Conservation (phyloP, 2,329 filamentous ascomycete genomes). For the Colletotrichum nymphaeae region DNA sequence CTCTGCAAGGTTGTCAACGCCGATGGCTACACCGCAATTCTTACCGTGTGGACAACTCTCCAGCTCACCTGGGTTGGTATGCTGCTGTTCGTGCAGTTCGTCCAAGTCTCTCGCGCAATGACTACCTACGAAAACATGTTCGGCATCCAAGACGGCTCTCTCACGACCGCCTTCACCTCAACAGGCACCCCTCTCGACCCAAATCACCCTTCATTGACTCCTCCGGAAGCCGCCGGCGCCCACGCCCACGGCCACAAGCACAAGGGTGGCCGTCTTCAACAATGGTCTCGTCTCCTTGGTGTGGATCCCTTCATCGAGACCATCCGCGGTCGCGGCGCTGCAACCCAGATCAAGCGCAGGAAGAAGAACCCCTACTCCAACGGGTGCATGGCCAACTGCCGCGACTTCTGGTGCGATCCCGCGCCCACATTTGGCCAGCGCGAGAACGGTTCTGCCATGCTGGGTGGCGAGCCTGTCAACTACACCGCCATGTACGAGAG, state of each 20-base stretch:
- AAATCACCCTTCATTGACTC: conserved; percentile 72
- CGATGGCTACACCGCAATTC: conserved; percentile 85
- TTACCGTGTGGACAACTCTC: conserved; percentile 82
- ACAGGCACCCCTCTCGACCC: conserved; percentile 79
- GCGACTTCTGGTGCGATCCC: conserved; percentile 95
- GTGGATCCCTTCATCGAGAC: conserved; percentile 95
- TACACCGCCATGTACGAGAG: conserved; percentile 92
- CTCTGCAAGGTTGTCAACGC: conserved; percentile 83
- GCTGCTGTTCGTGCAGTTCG: conserved; percentile 92
- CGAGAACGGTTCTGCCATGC: conserved; percentile 78
- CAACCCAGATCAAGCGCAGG: conserved; percentile 64
- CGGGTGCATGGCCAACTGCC: conserved; percentile 89
- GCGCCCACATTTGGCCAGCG: conserved; percentile 82
- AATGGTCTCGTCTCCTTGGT: conserved; percentile 87
- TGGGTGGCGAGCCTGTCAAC: conserved; percentile 84
- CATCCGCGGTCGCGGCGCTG: conserved; percentile 83
- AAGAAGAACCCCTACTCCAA: conserved; percentile 86
- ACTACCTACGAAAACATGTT: conserved; percentile 98
- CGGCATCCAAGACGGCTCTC: conserved; percentile 73
- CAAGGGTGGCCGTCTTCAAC: conserved; percentile 75
- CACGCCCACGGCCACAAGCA: conserved; percentile 62
- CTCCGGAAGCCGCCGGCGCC: conserved; percentile 52
- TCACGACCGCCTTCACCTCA: conserved; percentile 82
- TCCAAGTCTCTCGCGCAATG: conserved; percentile 91
- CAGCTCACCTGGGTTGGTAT: conserved; percentile 98